Conservation (phyloP, 2,329 filamentous ascomycete genomes). For the Cryphonectria parasitica region DNA sequence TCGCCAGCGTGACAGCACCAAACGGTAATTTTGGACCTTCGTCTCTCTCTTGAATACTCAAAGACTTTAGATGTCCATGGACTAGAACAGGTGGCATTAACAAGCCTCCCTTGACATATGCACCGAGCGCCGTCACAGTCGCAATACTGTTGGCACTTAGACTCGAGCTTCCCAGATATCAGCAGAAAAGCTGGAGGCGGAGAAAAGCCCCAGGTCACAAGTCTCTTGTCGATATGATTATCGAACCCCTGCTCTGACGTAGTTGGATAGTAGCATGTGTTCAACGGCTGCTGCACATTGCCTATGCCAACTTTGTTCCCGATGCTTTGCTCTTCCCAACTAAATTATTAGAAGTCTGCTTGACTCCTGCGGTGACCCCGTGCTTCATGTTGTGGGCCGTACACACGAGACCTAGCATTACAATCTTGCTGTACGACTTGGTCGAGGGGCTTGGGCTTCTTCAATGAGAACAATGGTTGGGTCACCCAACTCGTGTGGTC, state of each 20-base stretch:
- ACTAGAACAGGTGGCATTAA: neutral
- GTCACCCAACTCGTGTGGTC: neutral
- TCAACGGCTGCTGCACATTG: neutral
- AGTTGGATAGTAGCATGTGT: neutral
- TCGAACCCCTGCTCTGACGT: neutral
- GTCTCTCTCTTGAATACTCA: neutral
- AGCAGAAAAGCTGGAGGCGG: neutral
- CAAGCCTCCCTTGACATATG: neutral
- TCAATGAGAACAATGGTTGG: neutral
- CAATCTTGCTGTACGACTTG: neutral
- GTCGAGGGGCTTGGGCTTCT: neutral
- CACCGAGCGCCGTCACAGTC: neutral
- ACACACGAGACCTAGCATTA: neutral
- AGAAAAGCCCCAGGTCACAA: neutral
- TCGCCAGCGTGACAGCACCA: neutral
- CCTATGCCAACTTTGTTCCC: neutral
- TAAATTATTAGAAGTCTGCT: neutral
- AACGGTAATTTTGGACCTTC: neutral
- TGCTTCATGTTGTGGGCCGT: slow-evolving; percentile 7
- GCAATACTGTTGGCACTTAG: neutral
- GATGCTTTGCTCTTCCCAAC: neutral
- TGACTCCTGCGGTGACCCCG: slow-evolving; percentile 8
- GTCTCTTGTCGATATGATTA: neutral
- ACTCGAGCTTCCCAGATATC: neutral
- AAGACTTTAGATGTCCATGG: neutral